phyloP scores from a whole-genome alignment of 768 basidiomycete genomes.

The Roridomyces roridus region DNA sequence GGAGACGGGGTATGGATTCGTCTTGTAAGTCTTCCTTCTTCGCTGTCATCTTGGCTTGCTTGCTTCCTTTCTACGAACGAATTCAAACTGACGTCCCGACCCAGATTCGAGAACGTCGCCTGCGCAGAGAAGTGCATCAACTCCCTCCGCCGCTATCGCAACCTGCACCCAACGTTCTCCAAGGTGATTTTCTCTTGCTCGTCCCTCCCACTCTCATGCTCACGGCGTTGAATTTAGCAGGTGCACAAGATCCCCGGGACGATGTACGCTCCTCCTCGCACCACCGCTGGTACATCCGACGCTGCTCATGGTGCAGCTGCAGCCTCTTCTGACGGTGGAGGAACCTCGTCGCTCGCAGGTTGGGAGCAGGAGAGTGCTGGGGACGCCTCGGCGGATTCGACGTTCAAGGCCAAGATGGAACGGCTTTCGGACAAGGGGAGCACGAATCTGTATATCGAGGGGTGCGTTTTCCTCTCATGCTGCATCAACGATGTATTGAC shows the following conservation, averaged over 20 bases:
- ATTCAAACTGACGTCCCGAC: no score
- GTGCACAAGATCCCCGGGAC: constrained; percentile 88
- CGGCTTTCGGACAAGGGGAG: constrained; percentile 67
- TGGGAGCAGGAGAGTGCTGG: constrained; percentile 29
- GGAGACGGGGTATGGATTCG: constrained; percentile 50
- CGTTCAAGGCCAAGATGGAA: constrained; percentile 85
- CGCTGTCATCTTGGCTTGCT: background rate
- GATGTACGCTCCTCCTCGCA: constrained; percentile 52
- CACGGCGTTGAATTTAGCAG: constrained; percentile 41
- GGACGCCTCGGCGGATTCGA: constrained; percentile 35
- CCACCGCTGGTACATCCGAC: constrained; percentile 21
- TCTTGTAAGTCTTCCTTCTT: constrained; percentile 23
- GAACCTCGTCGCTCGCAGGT: constrained; percentile 26
- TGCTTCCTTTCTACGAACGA: background rate
- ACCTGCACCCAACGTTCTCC: constrained; percentile 87
- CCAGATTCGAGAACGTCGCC: constrained; percentile 70
- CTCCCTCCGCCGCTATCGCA: constrained; percentile 70
- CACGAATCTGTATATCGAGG: constrained; percentile 85
- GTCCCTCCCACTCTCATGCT: background rate
- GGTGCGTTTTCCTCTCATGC: constrained; percentile 40
- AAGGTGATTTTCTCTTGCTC: constrained; percentile 54
- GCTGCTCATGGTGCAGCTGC: no score
- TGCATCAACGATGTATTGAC: background rate
- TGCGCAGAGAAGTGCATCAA: constrained; percentile 79
- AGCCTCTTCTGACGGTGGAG: no score